Evolutionary conservation across 1,139 yeast species (phyloP).

Genomic region (Diutina scorzettiae): DNA sequence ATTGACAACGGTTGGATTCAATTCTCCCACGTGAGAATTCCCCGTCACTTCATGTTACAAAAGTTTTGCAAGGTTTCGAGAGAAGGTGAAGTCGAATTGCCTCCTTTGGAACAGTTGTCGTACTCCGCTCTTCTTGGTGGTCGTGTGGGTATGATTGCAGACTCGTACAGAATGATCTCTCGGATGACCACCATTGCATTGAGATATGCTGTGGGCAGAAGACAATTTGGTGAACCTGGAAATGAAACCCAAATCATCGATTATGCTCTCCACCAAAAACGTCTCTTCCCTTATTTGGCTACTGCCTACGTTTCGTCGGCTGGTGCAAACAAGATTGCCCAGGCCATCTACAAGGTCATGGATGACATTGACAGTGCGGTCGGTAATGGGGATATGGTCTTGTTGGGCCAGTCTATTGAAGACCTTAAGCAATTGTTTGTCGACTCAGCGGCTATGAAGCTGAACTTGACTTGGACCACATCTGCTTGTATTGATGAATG

Average conservation of each 20-base stretch:
- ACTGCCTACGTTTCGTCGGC: slow-evolving; percentile 10
- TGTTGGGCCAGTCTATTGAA: slow-evolving; percentile 31
- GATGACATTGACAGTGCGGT: slow-evolving; percentile 11
- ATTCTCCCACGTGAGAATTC: slow-evolving; percentile 70
- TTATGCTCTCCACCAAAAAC: slow-evolving; percentile 12
- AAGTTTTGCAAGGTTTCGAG: slow-evolving; percentile 64
- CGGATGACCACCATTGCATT: slow-evolving; percentile 75
- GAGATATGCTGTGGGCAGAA: slow-evolving; percentile 81
- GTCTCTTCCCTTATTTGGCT: slow-evolving; percentile 12
- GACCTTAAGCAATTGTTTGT: slow-evolving; percentile 11
- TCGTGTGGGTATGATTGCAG: slow-evolving; percentile 80
- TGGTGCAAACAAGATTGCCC: slow-evolving; percentile 11
- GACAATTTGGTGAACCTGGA: slow-evolving; percentile 42
- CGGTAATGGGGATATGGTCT: slow-evolving; percentile 8
- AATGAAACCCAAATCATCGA: slow-evolving; percentile 12
- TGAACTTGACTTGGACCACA: slow-evolving; percentile 12
- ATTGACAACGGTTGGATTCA: slow-evolving; percentile 94
- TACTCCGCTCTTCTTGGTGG: slow-evolving; percentile 84
- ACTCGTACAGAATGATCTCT: slow-evolving; percentile 71
- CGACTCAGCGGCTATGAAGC: slow-evolving; percentile 12
- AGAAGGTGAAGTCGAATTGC: slow-evolving; percentile 56
- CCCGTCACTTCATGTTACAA: slow-evolving; percentile 73
- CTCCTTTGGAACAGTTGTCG: slow-evolving; percentile 79
- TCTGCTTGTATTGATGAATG: slow-evolving; percentile 11
- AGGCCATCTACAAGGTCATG: slow-evolving; percentile 10